Evolutionary conservation across 1,284 basidiomycete genomes (phyloP).

Genomic region (Austropuccinia psidii): DNA sequence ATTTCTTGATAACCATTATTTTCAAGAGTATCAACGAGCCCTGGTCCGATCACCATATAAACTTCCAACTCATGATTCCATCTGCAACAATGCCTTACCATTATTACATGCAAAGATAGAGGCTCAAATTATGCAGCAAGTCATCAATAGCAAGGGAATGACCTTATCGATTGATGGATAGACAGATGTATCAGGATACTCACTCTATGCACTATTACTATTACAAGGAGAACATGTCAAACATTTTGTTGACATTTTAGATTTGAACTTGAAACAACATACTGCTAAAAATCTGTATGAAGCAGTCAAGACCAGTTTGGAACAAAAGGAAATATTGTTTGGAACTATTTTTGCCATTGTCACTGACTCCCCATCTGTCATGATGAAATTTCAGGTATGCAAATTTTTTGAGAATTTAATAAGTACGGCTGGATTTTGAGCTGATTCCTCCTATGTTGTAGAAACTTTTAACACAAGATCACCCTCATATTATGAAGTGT

Average conservation of each 20-base stretch:
- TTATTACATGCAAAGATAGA: not conserved
- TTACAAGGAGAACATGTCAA: not conserved
- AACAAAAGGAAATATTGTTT: not conserved
- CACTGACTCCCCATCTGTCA: not conserved
- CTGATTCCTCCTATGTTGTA: not conserved
- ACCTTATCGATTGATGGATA: constrained; percentile 17
- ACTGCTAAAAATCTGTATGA: not conserved
- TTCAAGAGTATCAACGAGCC: constrained; percentile 8
- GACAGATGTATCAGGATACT: not conserved
- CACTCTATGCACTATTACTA: not conserved
- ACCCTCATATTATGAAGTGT: not conserved
- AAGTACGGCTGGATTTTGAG: not conserved
- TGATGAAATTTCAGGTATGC: constrained; percentile 18
- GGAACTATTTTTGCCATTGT: not conserved
- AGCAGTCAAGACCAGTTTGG: not conserved
- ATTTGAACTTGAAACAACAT: not conserved
- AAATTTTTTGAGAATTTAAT: not conserved
- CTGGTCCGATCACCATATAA: not conserved
- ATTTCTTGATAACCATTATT: not conserved
- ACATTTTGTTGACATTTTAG: constrained; percentile 8
- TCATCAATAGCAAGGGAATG: not conserved
- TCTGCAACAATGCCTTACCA: not conserved
- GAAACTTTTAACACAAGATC: not conserved
- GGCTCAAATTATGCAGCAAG: not conserved
- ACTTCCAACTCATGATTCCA: not conserved